Percentiles rank a stretch among this genome's conserved stretches.
These are phyloP conservation scores for Sarocladiaceae sp. DNA, from an alignment of 2,329 filamentous ascomycete species.

Conservation along the genomic window DNA sequence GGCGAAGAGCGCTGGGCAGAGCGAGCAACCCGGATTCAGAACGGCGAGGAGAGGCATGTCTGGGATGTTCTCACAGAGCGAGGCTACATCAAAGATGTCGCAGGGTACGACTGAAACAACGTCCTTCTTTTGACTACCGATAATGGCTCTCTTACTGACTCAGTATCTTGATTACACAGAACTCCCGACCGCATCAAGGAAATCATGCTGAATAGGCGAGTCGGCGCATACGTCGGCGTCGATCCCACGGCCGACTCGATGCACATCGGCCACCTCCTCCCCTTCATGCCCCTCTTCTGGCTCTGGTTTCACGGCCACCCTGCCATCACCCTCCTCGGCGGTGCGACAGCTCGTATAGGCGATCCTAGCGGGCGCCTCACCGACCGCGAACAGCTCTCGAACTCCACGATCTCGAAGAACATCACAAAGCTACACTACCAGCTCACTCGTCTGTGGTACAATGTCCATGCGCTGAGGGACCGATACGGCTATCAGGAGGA, in stretches of 20 bases:
- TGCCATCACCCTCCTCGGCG: conserved; percentile 62
- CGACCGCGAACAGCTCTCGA: conserved; percentile 48
- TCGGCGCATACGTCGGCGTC: conserved; percentile 73
- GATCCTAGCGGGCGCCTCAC: conserved; percentile 68
- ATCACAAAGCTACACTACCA: conserved; percentile 63
- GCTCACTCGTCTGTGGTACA: conserved; percentile 64
- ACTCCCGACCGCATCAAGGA: conserved; percentile 50
- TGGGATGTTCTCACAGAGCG: conserved; percentile 64
- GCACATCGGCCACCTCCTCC: conserved; percentile 74
- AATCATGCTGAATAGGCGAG: conserved; percentile 57
- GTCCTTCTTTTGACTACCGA: neutral
- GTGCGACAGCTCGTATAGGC: conserved; percentile 70
- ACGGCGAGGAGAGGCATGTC: conserved; percentile 45
- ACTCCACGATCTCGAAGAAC: conserved; percentile 53
- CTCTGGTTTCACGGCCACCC: conserved; percentile 71
- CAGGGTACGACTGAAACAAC: conserved; percentile 54
- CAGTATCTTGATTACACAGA: conserved; percentile 19
- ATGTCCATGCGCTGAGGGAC: conserved; percentile 60
- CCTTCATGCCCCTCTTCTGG: conserved; percentile 80
- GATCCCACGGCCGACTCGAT: conserved; percentile 76
- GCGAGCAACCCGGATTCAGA: conserved; percentile 39
- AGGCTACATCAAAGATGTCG: conserved; percentile 67
- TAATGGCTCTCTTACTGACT: conserved; percentile 7
- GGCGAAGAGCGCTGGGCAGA: conserved; percentile 42
- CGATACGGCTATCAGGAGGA: conserved; percentile 59